Evolutionary conservation across 129 eudicot species (phyloP).

Genomic region (Flaveria trinervia): DNA sequence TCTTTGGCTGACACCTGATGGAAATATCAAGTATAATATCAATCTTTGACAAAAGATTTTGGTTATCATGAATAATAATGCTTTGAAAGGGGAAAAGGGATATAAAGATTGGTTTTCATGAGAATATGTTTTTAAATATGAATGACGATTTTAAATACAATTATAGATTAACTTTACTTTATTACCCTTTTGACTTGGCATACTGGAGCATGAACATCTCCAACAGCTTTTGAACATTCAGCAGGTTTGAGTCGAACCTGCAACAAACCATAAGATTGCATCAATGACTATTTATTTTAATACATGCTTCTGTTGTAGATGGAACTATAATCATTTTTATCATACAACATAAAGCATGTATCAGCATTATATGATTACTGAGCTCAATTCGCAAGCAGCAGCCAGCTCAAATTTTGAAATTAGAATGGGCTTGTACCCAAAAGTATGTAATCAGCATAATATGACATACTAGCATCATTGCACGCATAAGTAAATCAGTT

Average conservation of each 20-base stretch:
- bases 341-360: too few relatives aligned
- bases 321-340: background rate
- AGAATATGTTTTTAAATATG: background rate
- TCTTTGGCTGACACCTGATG: slow-evolving; percentile 85
- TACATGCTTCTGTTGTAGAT: background rate
- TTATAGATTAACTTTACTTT: background rate
- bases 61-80: too few relatives aligned
- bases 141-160: background rate
- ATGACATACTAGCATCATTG: background rate
- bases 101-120: background rate
- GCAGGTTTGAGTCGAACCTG: slow-evolving; percentile 74
- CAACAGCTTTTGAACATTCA: slow-evolving; percentile 16
- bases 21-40: slow-evolving; percentile 17
- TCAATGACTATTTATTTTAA: background rate
- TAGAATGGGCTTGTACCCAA: background rate
- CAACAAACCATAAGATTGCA: background rate
- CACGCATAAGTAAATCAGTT: background rate
- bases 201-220: slow-evolving; percentile 39
- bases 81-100: too few relatives aligned
- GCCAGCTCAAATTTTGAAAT: too few relatives aligned
- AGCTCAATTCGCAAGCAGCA: background rate
- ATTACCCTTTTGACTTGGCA: slow-evolving; percentile 65
- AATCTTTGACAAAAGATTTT: background rate
- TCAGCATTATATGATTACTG: too few relatives aligned
- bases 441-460: background rate